A percentile compares a stretch with the other conserved stretches of the same genome.
These are phyloP conservation scores for Coemansia sp. DNA, from an alignment of 192 early-diverging fungal species.

Conservation along the genomic window DNA sequence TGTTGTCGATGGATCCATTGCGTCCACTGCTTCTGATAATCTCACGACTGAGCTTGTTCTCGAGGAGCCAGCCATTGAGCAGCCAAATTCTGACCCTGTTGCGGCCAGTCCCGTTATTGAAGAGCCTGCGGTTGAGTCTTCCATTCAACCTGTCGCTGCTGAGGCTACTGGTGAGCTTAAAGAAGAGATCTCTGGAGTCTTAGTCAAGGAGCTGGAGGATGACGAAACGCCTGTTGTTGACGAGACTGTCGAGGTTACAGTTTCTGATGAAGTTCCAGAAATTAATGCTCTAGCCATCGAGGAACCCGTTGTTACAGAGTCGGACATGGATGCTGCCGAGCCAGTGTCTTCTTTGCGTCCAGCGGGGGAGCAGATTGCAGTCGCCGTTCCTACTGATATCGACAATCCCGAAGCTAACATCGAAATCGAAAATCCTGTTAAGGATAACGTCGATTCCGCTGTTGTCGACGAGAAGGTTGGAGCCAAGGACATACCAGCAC, in stretches of 20 bases:
- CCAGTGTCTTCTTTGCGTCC: neutral
- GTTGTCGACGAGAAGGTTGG: neutral
- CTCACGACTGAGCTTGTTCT: neutral
- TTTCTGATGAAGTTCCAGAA: constrained; percentile 1
- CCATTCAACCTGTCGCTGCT: neutral
- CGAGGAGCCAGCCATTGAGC: neutral
- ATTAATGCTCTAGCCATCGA: neutral
- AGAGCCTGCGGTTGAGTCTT: neutral
- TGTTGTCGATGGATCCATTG: neutral
- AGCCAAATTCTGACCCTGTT: neutral
- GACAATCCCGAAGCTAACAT: neutral
- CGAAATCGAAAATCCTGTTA: neutral
- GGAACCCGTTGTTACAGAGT: neutral
- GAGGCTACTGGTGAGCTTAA: neutral
- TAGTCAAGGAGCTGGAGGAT: neutral
- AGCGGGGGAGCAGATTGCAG: neutral
- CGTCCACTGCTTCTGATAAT: constrained; percentile 1
- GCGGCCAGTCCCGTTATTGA: neutral
- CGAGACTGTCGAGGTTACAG: constrained; percentile 4
- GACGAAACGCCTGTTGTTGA: constrained; percentile 1
- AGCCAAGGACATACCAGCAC: neutral
- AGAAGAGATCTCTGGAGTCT: neutral
- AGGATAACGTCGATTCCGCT: neutral
- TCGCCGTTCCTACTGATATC: neutral
- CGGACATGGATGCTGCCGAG: neutral